Conservation (phyloP, 1,284 basidiomycete species). For the Coriolopsis trogii region DNA sequence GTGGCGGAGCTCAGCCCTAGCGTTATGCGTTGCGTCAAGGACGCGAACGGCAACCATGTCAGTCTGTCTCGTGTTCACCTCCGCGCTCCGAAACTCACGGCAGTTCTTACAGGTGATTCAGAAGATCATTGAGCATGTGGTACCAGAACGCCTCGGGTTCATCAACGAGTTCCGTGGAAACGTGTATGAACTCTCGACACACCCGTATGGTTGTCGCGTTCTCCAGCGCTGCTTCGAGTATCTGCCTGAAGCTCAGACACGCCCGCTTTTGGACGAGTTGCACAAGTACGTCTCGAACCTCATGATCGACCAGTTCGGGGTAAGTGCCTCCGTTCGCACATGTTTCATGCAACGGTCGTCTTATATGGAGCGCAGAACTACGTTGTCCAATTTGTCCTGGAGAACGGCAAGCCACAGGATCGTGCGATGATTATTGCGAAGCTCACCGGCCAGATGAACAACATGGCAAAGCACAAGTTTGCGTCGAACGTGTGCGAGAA, state of each 20-base stretch:
- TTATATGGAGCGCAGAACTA: conserved; percentile 67
- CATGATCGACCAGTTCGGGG: conserved; percentile 90
- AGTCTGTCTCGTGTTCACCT: conserved; percentile 22
- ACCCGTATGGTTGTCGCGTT: conserved; percentile 95
- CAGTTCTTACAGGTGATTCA: conserved; percentile 68
- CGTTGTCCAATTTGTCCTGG: conserved; percentile 93
- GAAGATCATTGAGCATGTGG: conserved; percentile 83
- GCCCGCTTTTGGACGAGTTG: conserved; percentile 84
- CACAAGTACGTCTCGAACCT: conserved; percentile 72
- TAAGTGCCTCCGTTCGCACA: conserved; percentile 40
- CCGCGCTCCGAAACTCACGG: conserved; percentile 3
- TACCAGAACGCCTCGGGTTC: conserved; percentile 78
- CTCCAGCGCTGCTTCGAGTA: conserved; percentile 93
- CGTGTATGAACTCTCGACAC: conserved; percentile 84
- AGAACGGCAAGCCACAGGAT: conserved; percentile 77
- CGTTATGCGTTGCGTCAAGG: conserved; percentile 87
- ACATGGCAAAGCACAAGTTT: conserved; percentile 90
- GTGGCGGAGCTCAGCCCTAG: conserved; percentile 83
- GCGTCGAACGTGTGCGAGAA: conserved; percentile 98
- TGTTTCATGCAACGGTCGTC: conserved; percentile 12
- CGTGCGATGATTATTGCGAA: conserved; percentile 68
- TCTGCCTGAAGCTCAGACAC: conserved; percentile 69
- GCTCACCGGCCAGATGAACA: conserved; percentile 79
- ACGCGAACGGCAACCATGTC: conserved; percentile 96
- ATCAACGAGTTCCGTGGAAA: conserved; percentile 80